Evolutionary conservation across 352 stramenopile genomes (phyloP), one percentile per base, ranked within the genome.

Genomic region (Phytopythium ostracodes): DNA sequence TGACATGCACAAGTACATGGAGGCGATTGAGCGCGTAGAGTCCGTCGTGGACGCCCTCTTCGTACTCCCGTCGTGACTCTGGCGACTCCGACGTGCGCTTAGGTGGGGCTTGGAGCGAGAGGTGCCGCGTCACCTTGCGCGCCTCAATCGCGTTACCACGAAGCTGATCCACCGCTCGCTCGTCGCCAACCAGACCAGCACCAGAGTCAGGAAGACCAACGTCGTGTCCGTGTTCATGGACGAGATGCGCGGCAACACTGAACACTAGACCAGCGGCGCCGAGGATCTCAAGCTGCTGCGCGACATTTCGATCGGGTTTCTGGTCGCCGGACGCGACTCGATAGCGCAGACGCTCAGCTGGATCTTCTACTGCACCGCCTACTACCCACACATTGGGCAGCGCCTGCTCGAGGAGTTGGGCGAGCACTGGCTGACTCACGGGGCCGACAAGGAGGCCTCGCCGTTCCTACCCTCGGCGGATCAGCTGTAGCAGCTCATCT

Each of bases 321-420:
- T 91, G n/a, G 60, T 90, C 50, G 81, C 73, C 49, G 79, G 77
- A 20, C 69, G 78, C 1, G 81, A 91, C 66, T 84, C 81, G 0
- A 87, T 76, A 12, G 71, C 79, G 0, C 73, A 75, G 38, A 68
- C 75, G 3, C 56, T 91, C 20, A 64, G 59, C 14, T 90, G 79
- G 81, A 67, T 84, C 33, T 72, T 89, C 33, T 75, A 73, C 46
- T 63, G 72, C 29, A 46, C 90, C 12, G 52, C 35, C 6, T 57
- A 67, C 10, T 65, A 88, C 49, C 79, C 77, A 9, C 29, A 78
- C 8, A 71, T 84, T 0, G 53, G 66, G 25, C 31, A 51, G 4
- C 64, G 68, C 29, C 63, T 83, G 0, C 47, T 53, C 10, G 29
- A 68, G 22, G 76, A 84, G 59, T 42, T 83, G 20, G 40, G 12